A percentile compares a stretch with the other conserved stretches of the same genome.
Conservation (phyloP, 2,329 filamentous ascomycete genomes). For the Zelopaecilomyces penicillatus region DNA sequence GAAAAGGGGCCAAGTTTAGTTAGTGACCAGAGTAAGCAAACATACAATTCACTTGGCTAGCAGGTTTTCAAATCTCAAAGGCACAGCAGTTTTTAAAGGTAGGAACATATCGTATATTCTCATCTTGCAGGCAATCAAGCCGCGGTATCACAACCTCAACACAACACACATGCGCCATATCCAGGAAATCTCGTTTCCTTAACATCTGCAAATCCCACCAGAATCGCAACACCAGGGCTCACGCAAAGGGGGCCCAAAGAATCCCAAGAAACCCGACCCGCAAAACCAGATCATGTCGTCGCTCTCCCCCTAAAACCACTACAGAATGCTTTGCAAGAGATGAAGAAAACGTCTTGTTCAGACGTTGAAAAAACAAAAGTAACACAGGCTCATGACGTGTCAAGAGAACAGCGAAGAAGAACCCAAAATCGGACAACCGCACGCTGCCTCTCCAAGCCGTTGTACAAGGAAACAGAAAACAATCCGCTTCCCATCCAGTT, state of each 20-base stretch:
- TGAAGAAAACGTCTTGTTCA: conserved; percentile 16
- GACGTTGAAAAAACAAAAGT: conserved; percentile 14
- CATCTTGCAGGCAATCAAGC: conserved; percentile 23
- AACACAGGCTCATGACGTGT: conserved; percentile 12
- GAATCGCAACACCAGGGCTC: conserved; percentile 27
- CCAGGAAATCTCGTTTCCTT: conserved; percentile 23
- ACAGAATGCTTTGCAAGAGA: conserved; percentile 23
- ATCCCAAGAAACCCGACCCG: conserved; percentile 23
- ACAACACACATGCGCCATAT: conserved; percentile 21
- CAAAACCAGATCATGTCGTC: conserved; percentile 26
- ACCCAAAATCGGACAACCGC: conserved; percentile 9
- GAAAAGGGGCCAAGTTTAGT: no score
- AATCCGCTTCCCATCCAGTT: conserved; percentile 22
- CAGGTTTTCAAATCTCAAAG: no score
- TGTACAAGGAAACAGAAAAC: conserved; percentile 9
- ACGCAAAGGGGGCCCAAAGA: conserved; percentile 19
- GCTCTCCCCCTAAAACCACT: conserved; percentile 18
- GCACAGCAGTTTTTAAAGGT: no score
- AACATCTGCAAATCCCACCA: conserved; percentile 20
- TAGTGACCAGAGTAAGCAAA: no score
- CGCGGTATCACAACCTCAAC: conserved; percentile 19
- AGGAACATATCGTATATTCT: conserved; percentile 30
- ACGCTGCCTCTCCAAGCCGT: conserved; percentile 4
- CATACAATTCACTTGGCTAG: neutral
- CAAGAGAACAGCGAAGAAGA: conserved; percentile 13